phyloP scores from a whole-genome alignment of 2,329 filamentous ascomycete genomes.

The Aureobasidium uvarum region DNA sequence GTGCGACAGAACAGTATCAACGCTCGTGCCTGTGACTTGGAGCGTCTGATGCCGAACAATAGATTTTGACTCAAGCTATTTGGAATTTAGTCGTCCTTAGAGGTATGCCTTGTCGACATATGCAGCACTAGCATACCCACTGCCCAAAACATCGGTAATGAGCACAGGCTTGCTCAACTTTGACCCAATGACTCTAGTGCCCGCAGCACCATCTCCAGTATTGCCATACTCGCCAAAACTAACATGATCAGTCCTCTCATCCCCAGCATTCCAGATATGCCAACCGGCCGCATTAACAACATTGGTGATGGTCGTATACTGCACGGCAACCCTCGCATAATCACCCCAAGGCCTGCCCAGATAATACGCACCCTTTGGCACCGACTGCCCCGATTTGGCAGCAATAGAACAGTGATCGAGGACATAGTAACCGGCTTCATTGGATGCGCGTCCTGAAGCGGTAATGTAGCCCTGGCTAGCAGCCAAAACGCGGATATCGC shows the following conservation, averaged over 20 bases:
- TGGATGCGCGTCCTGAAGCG: slow-evolving; percentile 43
- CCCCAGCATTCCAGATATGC: slow-evolving; percentile 53
- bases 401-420: slow-evolving; percentile 54
- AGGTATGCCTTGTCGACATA: slow-evolving; percentile 49
- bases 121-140: slow-evolving; percentile 38
- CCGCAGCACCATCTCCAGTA: slow-evolving; percentile 55
- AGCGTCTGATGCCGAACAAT: neutral
- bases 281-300: slow-evolving; percentile 62
- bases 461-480: slow-evolving; percentile 48
- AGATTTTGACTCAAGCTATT: neutral
- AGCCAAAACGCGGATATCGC: slow-evolving; percentile 49
- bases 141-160: slow-evolving; percentile 50
- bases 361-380: slow-evolving; percentile 46
- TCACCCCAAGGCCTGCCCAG: slow-evolving; percentile 56
- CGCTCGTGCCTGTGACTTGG: neutral
- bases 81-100: neutral
- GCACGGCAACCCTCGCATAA: slow-evolving; percentile 54
- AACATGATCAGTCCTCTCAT: slow-evolving; percentile 53
- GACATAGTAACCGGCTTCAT: slow-evolving; percentile 52
- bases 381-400: slow-evolving; percentile 43
- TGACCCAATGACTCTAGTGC: slow-evolving; percentile 51
- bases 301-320: slow-evolving; percentile 51
- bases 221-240: slow-evolving; percentile 61
- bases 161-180: slow-evolving; percentile 43
- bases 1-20: neutral